A percentile compares a stretch with the other conserved stretches of the same genome.
Evolutionary conservation across 2,329 filamentous ascomycete genomes (phyloP).

Genomic region (Clonostachys chloroleuca): DNA sequence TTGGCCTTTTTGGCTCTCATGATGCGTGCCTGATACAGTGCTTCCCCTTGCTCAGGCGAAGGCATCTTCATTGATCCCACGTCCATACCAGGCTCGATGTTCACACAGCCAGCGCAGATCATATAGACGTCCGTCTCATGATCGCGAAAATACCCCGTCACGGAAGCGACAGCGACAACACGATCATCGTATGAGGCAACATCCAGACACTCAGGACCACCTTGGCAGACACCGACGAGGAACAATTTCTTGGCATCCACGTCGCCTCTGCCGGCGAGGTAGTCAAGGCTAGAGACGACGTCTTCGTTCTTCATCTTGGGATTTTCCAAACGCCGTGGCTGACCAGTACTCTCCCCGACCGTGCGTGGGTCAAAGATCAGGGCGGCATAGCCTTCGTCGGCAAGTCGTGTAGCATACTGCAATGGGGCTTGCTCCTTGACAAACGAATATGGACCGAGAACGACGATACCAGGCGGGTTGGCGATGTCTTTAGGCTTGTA

Average conservation of each 20-base stretch:
- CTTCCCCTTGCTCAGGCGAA: constrained; percentile 17
- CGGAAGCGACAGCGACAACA: constrained; percentile 12
- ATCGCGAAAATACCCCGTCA: constrained; percentile 17
- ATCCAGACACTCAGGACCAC: constrained; percentile 18
- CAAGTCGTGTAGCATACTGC: constrained; percentile 20
- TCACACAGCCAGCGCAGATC: constrained; percentile 20
- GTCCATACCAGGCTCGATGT: constrained; percentile 4
- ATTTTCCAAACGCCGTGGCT: constrained; percentile 17
- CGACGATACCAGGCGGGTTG: constrained; percentile 14
- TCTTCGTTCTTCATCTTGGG: constrained; percentile 22
- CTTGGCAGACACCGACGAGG: constrained; percentile 19
- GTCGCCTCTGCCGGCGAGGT: constrained; percentile 14
- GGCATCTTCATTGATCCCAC: constrained; percentile 7
- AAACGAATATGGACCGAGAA: constrained; percentile 21
- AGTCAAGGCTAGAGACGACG: constrained; percentile 16
- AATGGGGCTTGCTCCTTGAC: constrained; percentile 19
- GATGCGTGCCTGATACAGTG: constrained; percentile 14
- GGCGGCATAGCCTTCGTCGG: constrained; percentile 20
- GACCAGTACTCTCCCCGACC: constrained; percentile 19
- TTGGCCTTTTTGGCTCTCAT: constrained; percentile 14
- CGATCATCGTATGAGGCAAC: constrained; percentile 17
- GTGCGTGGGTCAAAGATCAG: constrained; percentile 21
- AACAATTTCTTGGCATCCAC: constrained; percentile 12
- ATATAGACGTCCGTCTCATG: constrained; percentile 20
- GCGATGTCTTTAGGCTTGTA: constrained; percentile 11